Percentiles rank a stretch among this genome's conserved stretches.
These are phyloP conservation scores for Cladophialophora psammophila DNA, from an alignment of 2,329 filamentous ascomycete genomes.

Conservation along the genomic window DNA sequence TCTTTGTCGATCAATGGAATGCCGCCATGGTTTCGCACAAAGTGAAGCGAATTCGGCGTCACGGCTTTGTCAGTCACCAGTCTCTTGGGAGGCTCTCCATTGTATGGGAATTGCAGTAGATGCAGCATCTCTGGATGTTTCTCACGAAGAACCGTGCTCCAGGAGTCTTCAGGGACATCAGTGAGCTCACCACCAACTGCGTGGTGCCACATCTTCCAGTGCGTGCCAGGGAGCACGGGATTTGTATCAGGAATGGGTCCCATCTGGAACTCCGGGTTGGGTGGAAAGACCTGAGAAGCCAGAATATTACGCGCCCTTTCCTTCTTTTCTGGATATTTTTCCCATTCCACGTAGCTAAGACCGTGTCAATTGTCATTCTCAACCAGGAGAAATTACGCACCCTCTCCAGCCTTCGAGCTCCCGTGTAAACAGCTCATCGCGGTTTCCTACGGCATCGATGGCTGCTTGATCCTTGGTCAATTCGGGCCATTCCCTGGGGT, in stretches of 20 bases:
- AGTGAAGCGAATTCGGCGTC: constrained; percentile 68
- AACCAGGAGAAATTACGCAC: constrained; percentile 38
- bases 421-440: constrained; percentile 50
- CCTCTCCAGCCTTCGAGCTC: constrained; percentile 58
- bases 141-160: constrained; percentile 62
- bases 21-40: constrained; percentile 75
- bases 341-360: constrained; percentile 70
- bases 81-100: constrained; percentile 67
- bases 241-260: constrained; percentile 63
- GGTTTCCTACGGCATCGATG: constrained; percentile 51
- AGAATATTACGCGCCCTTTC: constrained; percentile 64
- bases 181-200: constrained; percentile 57
- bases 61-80: constrained; percentile 50
- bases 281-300: constrained; percentile 59
- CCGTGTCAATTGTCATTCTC: constrained; percentile 10
- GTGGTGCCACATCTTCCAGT: constrained; percentile 66
- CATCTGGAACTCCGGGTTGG: constrained; percentile 63
- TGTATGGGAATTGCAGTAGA: constrained; percentile 69
- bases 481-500: constrained; percentile 38
- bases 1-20: constrained; percentile 69
- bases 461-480: constrained; percentile 52
- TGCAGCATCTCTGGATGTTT: constrained; percentile 66
- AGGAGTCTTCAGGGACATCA: constrained; percentile 64
- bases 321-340: constrained; percentile 73
- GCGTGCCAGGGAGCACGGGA: constrained; percentile 62